These are phyloP conservation scores for Beta vulgaris DNA, from an alignment of 148 eudicot species.

Conservation along the genomic window DNA sequence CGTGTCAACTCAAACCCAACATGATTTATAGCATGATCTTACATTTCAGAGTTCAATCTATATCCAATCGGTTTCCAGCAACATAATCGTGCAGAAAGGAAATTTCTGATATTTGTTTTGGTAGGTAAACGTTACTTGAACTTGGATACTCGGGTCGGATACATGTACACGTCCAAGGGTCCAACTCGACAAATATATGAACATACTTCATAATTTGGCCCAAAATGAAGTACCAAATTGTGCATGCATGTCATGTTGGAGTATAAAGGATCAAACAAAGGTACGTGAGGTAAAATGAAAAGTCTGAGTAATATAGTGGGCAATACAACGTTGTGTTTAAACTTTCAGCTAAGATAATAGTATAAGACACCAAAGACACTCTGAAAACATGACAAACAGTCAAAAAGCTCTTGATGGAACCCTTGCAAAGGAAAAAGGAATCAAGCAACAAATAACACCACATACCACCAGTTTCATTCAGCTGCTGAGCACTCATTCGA, in stretches of 20 bases:
- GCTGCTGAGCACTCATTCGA: slow-evolving; percentile 74
- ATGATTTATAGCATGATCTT: background rate
- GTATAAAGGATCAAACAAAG: no score
- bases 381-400: background rate
- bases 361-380: background rate
- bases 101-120: background rate
- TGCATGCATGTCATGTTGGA: no score
- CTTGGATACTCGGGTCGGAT: no score
- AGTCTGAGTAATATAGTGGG: no score
- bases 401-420: background rate
- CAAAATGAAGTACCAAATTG: no score
- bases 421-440: background rate
- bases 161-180: no score
- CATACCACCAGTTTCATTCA: slow-evolving; percentile 82
- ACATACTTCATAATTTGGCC: no score
- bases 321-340: background rate
- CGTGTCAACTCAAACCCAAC: slow-evolving; percentile 4
- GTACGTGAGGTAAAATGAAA: no score
- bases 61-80: background rate
- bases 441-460: slow-evolving; percentile 18
- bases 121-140: background rate
- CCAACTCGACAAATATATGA: no score
- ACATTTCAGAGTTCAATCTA: background rate
- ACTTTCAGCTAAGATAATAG: no score
- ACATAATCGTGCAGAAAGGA: background rate